These are phyloP conservation scores for Aureobasidium sp. DNA, from an alignment of 2,329 filamentous ascomycete species.

Conservation along the genomic window DNA sequence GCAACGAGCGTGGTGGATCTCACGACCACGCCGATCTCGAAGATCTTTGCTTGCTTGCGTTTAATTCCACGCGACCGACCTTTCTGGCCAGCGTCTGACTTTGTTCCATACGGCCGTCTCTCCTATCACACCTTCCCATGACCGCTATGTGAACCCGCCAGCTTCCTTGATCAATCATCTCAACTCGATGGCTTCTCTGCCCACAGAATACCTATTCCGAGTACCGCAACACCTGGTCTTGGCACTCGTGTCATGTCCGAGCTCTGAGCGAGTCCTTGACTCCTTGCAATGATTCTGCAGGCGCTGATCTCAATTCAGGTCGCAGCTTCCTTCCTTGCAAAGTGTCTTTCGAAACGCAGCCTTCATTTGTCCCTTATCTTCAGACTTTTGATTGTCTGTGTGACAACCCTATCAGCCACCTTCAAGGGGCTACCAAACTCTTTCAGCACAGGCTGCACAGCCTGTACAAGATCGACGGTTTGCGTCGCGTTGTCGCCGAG, in stretches of 20 bases:
- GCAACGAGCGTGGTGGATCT: background rate
- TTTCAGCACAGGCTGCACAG: background rate
- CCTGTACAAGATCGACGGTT: background rate
- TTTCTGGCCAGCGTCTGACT: background rate
- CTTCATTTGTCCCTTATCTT: background rate
- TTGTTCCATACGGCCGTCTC: background rate
- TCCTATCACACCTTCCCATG: background rate
- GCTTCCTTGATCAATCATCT: background rate
- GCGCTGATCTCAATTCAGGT: background rate
- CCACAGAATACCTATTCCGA: background rate
- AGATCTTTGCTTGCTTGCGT: conserved; percentile 3
- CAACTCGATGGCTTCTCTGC: background rate
- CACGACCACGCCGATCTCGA: conserved; percentile 1
- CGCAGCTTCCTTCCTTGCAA: background rate
- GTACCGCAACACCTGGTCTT: background rate
- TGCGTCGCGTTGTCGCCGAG: background rate
- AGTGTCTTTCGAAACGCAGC: background rate
- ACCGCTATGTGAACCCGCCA: background rate
- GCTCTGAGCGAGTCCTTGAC: background rate
- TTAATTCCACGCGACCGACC: conserved; percentile 10
- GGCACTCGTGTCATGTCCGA: background rate
- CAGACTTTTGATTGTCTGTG: background rate
- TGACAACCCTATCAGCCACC: background rate
- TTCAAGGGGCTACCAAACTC: background rate
- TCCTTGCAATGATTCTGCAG: background rate